phyloP scores from a whole-genome alignment of 1,284 basidiomycete genomes.

The Rhodotorula mucilaginosa region DNA sequence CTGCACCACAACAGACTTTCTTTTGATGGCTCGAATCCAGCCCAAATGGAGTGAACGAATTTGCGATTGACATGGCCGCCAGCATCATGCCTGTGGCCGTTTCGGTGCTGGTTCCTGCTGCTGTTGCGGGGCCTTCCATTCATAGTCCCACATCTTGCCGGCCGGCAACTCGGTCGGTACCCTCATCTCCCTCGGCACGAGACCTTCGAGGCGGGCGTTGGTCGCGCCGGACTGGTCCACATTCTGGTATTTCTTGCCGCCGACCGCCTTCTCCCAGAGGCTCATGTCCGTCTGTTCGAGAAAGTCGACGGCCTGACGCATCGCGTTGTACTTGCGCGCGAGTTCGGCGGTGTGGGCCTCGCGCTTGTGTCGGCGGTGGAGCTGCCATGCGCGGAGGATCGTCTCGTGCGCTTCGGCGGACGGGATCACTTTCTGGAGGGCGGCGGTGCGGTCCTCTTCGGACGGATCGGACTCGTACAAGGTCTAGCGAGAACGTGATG shows the following conservation, averaged over 20 bases:
- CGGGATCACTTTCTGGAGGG: conserved; percentile 35
- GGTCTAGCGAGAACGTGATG: conserved; percentile 2
- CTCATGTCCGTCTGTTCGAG: conserved; percentile 37
- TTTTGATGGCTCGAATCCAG: neutral
- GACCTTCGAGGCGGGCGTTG: conserved; percentile 34
- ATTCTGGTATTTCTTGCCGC: conserved; percentile 40
- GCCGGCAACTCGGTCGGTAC: conserved; percentile 37
- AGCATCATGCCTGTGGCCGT: conserved; percentile 1
- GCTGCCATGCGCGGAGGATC: conserved; percentile 84
- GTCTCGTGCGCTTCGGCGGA: conserved; percentile 79
- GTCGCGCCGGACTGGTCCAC: conserved; percentile 28
- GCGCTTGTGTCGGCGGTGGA: conserved; percentile 72
- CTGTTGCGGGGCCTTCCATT: conserved; percentile 35
- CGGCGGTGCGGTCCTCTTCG: conserved; percentile 35
- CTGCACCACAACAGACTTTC: too few relatives aligned
- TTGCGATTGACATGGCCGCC: too few relatives aligned
- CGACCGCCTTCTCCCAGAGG: conserved; percentile 30
- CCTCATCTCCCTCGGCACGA: conserved; percentile 39
- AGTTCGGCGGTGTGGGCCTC: conserved; percentile 55
- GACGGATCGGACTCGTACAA: conserved; percentile 35
- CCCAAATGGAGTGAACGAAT: neutral
- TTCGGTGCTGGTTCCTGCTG: conserved; percentile 4
- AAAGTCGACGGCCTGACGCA: conserved; percentile 41
- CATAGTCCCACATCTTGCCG: conserved; percentile 30
- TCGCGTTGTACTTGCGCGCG: conserved; percentile 34